Evolutionary conservation across 1,284 basidiomycete genomes (phyloP).

Genomic region (Pyrrhoderma noxium): DNA sequence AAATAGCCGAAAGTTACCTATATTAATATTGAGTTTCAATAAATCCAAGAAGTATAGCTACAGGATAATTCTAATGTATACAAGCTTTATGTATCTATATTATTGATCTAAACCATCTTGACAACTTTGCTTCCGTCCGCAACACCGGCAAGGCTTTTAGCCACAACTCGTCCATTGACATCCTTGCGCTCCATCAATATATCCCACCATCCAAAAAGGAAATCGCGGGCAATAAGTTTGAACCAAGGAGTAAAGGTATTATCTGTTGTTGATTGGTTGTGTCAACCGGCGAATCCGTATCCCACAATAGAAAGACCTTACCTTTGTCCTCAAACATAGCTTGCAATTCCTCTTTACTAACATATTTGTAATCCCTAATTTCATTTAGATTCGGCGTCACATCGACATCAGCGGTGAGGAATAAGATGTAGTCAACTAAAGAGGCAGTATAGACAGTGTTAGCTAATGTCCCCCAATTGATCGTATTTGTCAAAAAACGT

Average conservation of each 20-base stretch:
- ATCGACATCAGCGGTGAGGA: conserved; percentile 86
- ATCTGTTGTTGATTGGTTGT: conserved; percentile 35
- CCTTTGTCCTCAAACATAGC: conserved; percentile 83
- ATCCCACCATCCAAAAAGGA: conserved; percentile 99
- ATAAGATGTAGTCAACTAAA: conserved; percentile 97
- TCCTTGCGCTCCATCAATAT: conserved; percentile 65
- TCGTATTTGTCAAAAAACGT: conserved; percentile 23
- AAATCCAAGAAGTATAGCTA: neutral
- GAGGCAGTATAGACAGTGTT: conserved; percentile 14
- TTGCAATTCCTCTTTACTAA: conserved; percentile 83
- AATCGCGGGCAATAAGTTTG: conserved; percentile 94
- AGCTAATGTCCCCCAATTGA: neutral
- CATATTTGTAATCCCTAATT: conserved; percentile 88
- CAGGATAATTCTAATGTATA: neutral
- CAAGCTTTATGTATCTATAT: neutral
- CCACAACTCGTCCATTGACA: conserved; percentile 52
- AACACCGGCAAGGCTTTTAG: conserved; percentile 58
- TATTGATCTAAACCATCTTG: conserved; percentile 49
- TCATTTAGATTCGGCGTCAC: conserved; percentile 86
- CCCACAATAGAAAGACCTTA: conserved; percentile 26
- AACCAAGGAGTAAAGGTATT: conserved; percentile 99
- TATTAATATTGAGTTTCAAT: neutral
- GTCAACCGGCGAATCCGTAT: too few species aligned
- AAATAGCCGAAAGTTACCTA: neutral
- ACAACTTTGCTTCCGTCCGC: conserved; percentile 73